phyloP scores from a whole-genome alignment of 805 yeast genomes.

The Metschnikowia sp. region DNA sequence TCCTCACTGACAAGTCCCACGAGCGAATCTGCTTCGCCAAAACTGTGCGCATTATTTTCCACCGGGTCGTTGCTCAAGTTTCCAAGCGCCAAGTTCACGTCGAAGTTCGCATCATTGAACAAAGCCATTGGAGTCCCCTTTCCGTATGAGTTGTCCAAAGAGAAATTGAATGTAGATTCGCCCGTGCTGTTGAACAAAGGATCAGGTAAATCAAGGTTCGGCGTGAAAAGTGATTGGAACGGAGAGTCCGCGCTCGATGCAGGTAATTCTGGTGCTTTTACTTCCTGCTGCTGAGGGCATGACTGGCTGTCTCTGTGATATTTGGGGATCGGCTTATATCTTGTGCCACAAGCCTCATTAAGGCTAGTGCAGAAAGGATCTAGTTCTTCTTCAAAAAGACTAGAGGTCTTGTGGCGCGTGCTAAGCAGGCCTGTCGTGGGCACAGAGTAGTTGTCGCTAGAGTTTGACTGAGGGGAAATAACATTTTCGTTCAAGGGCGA shows the following conservation, averaged over 20 bases:
- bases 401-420: constrained; percentile 19
- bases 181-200: constrained; percentile 16
- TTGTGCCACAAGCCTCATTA: constrained; percentile 80
- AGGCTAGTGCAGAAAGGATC: constrained; percentile 73
- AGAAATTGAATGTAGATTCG: constrained; percentile 8
- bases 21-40: constrained; percentile 34
- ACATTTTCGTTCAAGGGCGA: constrained; percentile 39
- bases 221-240: constrained; percentile 14
- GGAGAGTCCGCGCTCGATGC: constrained; percentile 11
- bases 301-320: constrained; percentile 18
- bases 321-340: constrained; percentile 62
- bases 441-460: constrained; percentile 16
- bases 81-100: constrained; percentile 51
- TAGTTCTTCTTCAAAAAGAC: constrained; percentile 61
- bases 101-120: constrained; percentile 48
- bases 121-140: constrained; percentile 44
- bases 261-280: constrained; percentile 3
- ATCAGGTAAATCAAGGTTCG: constrained; percentile 18
- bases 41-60: constrained; percentile 12
- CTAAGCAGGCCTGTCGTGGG: constrained; percentile 7
- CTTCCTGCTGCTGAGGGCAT: constrained; percentile 5
- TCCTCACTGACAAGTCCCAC: constrained; percentile 51
- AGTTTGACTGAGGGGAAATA: constrained; percentile 30
- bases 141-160: constrained; percentile 4
- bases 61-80: constrained; percentile 16